Evolutionary conservation across 2,329 filamentous ascomycete species (phyloP).

Genomic region (Dothideomycetes sp.): DNA sequence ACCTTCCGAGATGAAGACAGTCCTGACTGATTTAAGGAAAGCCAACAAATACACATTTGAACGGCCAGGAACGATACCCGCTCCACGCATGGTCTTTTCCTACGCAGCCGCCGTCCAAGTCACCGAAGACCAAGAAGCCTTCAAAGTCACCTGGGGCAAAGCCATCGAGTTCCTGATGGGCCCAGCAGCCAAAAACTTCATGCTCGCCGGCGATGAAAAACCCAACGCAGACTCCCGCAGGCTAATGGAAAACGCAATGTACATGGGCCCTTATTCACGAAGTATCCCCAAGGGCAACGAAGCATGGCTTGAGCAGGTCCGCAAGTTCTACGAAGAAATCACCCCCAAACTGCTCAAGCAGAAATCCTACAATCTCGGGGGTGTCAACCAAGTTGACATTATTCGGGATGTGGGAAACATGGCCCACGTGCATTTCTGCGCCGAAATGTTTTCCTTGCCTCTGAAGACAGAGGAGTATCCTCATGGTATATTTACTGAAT

Average conservation of each 20-base stretch:
- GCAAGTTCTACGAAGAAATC: constrained; percentile 36
- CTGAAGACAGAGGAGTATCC: constrained; percentile 43
- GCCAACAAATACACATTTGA: constrained; percentile 30
- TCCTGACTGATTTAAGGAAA: constrained; percentile 28
- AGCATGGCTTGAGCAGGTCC: constrained; percentile 35
- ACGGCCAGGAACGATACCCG: constrained; percentile 16
- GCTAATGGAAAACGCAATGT: constrained; percentile 32
- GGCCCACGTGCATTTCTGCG: constrained; percentile 43
- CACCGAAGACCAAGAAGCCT: constrained; percentile 30
- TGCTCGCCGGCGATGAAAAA: constrained; percentile 34
- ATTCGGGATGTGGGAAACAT: constrained; percentile 41
- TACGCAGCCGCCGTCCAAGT: constrained; percentile 34
- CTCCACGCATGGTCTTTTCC: constrained; percentile 31
- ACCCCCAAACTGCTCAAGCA: constrained; percentile 32
- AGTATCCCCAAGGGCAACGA: constrained; percentile 19
- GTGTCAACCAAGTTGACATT: constrained; percentile 35
- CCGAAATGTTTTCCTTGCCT: constrained; percentile 44
- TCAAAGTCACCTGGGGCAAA: constrained; percentile 36
- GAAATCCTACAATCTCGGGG: constrained; percentile 35
- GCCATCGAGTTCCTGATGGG: constrained; percentile 35
- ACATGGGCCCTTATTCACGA: constrained; percentile 22
- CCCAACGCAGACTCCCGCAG: constrained; percentile 31
- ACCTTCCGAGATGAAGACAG: constrained; percentile 34
- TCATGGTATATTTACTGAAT: constrained; percentile 41
- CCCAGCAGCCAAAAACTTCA: constrained; percentile 33